A percentile compares a stretch with the other conserved stretches of the same genome.
phyloP scores from a whole-genome alignment of 2,329 filamentous ascomycete species.

The Grosmannia huntii region DNA sequence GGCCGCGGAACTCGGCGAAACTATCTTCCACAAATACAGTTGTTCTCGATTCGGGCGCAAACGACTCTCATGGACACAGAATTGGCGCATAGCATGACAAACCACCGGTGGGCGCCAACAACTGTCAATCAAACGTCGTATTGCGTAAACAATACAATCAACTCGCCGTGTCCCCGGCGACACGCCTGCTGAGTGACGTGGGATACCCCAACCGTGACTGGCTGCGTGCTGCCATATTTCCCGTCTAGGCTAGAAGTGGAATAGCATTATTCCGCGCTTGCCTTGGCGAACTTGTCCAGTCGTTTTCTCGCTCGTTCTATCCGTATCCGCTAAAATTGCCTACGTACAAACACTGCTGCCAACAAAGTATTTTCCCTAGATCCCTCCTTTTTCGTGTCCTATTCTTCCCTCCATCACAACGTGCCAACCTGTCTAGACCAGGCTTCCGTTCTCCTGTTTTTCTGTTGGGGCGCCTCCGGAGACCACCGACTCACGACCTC shows the following conservation, averaged over 20 bases:
- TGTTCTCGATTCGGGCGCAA: too few relatives aligned
- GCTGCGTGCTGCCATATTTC: constrained; percentile 10
- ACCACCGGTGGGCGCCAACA: too few relatives aligned
- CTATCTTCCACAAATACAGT: background rate
- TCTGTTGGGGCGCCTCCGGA: background rate
- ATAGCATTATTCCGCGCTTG: constrained; percentile 1
- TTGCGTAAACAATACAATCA: background rate
- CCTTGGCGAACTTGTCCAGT: background rate
- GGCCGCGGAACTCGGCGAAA: background rate
- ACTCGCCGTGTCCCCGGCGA: background rate
- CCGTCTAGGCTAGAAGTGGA: background rate
- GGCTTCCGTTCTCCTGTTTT: background rate
- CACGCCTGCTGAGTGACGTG: background rate
- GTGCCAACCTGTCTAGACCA: background rate
- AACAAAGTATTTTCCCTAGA: background rate
- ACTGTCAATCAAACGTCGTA: background rate
- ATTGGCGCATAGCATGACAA: background rate
- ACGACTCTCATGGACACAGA: too few relatives aligned
- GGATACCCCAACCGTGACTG: constrained; percentile 10
- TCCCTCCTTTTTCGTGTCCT: background rate
- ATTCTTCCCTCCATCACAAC: background rate
- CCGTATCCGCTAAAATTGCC: constrained; percentile 1
- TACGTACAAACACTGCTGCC: background rate
- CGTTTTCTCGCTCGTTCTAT: constrained; percentile 4
- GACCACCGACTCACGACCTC: background rate